phyloP scores from a whole-genome alignment of 345 rosid species.

The Citropsis articulata region DNA sequence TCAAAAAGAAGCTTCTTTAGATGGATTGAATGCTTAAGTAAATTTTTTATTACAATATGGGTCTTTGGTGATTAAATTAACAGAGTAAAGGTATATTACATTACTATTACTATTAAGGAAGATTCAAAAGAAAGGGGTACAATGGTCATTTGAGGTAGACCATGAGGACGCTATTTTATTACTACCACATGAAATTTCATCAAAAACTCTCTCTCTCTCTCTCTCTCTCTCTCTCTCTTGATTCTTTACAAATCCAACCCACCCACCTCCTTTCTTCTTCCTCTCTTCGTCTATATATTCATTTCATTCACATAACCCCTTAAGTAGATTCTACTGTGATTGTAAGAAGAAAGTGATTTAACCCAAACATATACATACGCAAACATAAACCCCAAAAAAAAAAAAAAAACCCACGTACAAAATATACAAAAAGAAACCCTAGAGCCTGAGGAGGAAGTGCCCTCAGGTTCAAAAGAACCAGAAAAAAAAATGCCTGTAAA shows the following conservation, averaged over 20 bases:
- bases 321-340: neutral
- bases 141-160: neutral
- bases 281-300: constrained; percentile 8
- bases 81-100: neutral
- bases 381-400: no score
- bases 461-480: neutral
- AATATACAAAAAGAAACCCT: neutral
- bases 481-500: constrained; percentile 22
- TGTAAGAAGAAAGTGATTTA: constrained; percentile 5
- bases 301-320: constrained; percentile 14
- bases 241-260: neutral
- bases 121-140: neutral
- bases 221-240: neutral
- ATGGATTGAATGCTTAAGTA: no score
- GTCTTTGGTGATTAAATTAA: no score
- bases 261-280: neutral
- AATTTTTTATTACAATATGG: no score
- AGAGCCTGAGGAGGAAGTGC: no score
- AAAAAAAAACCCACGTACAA: neutral
- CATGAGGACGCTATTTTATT: constrained; percentile 6
- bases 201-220: neutral
- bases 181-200: neutral
- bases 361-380: neutral
- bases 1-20: no score
- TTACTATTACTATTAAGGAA: neutral